Evolutionary conservation across 1,139 yeast genomes (phyloP).

Genomic region (Meyerozyma carpophila): DNA sequence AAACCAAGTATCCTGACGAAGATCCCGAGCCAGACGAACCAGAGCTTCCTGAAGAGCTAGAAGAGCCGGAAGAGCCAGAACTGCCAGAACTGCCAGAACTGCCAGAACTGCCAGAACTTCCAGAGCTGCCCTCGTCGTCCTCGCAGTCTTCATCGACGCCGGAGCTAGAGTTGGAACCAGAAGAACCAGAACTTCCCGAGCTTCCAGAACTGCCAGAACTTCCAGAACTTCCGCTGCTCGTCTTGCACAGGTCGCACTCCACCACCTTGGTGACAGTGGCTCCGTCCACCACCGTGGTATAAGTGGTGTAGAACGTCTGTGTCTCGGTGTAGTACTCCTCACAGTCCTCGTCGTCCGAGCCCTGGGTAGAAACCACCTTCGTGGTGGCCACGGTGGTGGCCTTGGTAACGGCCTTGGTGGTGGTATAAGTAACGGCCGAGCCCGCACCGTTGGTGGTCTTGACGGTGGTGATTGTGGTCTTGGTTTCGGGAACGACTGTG

Average conservation of each 20-base stretch:
- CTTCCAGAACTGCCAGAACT: too few species aligned
- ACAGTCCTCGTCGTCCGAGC: neutral
- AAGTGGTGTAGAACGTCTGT: neutral
- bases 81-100: constrained; percentile 5
- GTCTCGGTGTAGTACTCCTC: neutral
- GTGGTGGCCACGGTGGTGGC: too few species aligned
- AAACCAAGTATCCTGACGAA: neutral
- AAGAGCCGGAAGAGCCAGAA: constrained; percentile 1
- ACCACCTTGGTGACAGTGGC: neutral
- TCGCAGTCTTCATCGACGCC: constrained; percentile 10
- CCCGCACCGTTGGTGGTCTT: neutral
- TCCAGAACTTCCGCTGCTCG: constrained; percentile 3
- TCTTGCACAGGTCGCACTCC: neutral
- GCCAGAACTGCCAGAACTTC: constrained; percentile 2
- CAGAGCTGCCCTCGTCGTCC: constrained; percentile 8
- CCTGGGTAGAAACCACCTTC: neutral
- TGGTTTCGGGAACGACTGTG: neutral
- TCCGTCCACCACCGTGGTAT: neutral
- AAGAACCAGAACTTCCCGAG: constrained; percentile 2
- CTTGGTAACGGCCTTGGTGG: neutral
- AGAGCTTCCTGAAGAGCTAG: constrained; percentile 3
- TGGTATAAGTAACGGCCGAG: neutral
- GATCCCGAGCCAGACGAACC: neutral
- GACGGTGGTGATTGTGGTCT: neutral
- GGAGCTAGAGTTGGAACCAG: constrained; percentile 6